These are phyloP conservation scores for Phialemoniopsis sp. DNA, from an alignment of 2,329 filamentous ascomycete genomes.

Conservation along the genomic window DNA sequence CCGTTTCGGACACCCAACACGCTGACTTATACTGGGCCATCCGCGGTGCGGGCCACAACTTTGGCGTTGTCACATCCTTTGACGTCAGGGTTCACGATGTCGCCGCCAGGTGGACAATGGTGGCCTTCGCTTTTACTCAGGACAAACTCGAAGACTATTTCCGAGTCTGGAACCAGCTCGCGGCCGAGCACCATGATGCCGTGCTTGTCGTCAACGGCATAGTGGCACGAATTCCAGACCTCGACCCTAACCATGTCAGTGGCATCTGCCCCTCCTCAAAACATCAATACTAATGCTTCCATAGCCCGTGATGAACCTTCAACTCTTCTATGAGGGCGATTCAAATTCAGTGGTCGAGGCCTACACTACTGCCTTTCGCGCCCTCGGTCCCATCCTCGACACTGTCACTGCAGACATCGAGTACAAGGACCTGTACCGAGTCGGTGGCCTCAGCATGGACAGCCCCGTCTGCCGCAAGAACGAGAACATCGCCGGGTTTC, in stretches of 20 bases:
- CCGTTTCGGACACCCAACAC: conserved; percentile 16
- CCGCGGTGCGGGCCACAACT: conserved; percentile 44
- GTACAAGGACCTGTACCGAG: conserved; percentile 5
- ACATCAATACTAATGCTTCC: too few species aligned
- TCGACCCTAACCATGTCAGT: too few species aligned
- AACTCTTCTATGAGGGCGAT: conserved; percentile 6
- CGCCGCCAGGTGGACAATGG: too few species aligned
- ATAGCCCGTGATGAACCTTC: conserved; percentile 8
- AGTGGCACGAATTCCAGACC: too few species aligned
- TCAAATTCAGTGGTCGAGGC: background rate
- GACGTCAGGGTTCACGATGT: too few species aligned
- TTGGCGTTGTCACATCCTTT: conserved; percentile 34
- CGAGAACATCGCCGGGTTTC: conserved; percentile 8
- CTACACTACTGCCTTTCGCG: too few species aligned
- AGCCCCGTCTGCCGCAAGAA: conserved; percentile 5
- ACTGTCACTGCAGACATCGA: background rate
- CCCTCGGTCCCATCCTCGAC: background rate
- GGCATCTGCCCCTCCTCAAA: too few species aligned
- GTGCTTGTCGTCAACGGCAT: too few species aligned
- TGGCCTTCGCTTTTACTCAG: too few species aligned
- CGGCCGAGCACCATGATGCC: too few species aligned
- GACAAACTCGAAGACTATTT: too few species aligned
- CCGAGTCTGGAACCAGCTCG: too few species aligned
- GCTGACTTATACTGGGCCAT: conserved; percentile 44
- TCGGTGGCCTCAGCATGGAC: conserved; percentile 3